Evolutionary conservation across 805 yeast species (phyloP), one percentile per base, ranked within the genome.

Genomic region (Candida alai): DNA sequence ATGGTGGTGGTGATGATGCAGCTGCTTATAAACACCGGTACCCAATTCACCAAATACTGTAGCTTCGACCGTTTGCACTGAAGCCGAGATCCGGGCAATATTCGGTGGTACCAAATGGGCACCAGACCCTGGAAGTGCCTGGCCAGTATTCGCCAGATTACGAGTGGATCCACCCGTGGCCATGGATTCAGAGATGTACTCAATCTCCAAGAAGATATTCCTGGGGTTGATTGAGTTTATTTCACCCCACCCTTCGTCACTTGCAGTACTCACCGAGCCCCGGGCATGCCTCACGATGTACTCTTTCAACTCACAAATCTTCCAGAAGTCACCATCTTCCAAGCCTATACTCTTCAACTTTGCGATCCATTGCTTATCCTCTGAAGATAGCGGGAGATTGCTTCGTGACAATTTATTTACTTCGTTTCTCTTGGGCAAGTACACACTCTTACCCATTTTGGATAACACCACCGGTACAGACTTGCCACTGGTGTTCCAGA

Each of bases 241-340:
- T n/a, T n/a, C n/a, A n/a, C n/a, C n/a, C n/a, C n/a, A n/a, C 9
- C 9, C 27, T 8, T 5, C 3, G 13, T 24, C 27, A n/a, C n/a
- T n/a, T n/a, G n/a, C n/a, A n/a, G n/a, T n/a, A 26, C 24, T 32
- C 4, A 18, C 21, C 12, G 17, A 26, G 15, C 17, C 18, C 31
- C 70, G 63, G 1, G 84, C 73, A 4, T 78, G 75, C 31, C 78
- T 74, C 39, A 60, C 68, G 6, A 89, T 71, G 45, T 86, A 84
- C 19, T 80, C 80, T 36, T 89, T 68, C 36, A 87, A 56, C 3
- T 75, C 75, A 11, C 80, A 79, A 9, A 90, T 59, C 54, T 89
- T 90, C 97, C 97, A 90, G 17, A 85, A 47, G 28, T 87, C 94
- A 6, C 65, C 67, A 7, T 78, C 86, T 6, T 66, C 67, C 33